Evolutionary conservation across 2,329 filamentous ascomycete species (phyloP).

Genomic region (Colletotrichum lini): DNA sequence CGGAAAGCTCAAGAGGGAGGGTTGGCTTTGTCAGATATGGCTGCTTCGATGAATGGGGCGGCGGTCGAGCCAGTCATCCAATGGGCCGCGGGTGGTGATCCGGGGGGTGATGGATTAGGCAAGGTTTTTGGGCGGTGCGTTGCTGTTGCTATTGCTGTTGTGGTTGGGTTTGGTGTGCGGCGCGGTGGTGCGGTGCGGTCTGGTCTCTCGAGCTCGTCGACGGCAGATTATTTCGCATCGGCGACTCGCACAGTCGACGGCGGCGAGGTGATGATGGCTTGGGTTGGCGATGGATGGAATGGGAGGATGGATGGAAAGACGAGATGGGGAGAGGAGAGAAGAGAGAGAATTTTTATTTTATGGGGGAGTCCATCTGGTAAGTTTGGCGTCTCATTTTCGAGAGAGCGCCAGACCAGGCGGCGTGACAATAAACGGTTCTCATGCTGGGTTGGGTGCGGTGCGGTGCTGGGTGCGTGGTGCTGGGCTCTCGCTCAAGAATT

Average conservation of each 20-base stretch:
- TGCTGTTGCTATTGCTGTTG: background rate
- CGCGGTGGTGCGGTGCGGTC: constrained; percentile 17
- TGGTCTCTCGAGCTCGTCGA: constrained; percentile 13
- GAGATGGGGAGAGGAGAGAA: constrained; percentile 43
- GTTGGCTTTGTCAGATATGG: constrained; percentile 39
- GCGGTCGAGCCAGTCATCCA: constrained; percentile 42
- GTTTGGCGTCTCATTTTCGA: constrained; percentile 55
- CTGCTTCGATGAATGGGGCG: constrained; percentile 41
- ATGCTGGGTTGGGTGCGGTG: constrained; percentile 45
- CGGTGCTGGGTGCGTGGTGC: constrained; percentile 38
- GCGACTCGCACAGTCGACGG: constrained; percentile 39
- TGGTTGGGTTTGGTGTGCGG: constrained; percentile 20
- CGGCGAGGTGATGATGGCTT: constrained; percentile 42
- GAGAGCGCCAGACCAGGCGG: constrained; percentile 44
- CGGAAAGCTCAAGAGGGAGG: constrained; percentile 17
- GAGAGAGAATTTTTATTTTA: constrained; percentile 49
- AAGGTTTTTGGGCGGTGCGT: constrained; percentile 36
- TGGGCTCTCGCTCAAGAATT: constrained; percentile 43
- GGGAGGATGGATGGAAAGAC: constrained; percentile 42
- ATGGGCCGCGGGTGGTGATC: constrained; percentile 32
- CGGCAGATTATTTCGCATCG: constrained; percentile 40
- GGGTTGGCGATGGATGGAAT: constrained; percentile 38
- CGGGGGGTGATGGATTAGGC: constrained; percentile 32
- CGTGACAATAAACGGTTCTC: constrained; percentile 46
- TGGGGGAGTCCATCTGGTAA: constrained; percentile 54